These are phyloP conservation scores for Tulasnella sp. DNA, from an alignment of 768 basidiomycete genomes.

Conservation along the genomic window DNA sequence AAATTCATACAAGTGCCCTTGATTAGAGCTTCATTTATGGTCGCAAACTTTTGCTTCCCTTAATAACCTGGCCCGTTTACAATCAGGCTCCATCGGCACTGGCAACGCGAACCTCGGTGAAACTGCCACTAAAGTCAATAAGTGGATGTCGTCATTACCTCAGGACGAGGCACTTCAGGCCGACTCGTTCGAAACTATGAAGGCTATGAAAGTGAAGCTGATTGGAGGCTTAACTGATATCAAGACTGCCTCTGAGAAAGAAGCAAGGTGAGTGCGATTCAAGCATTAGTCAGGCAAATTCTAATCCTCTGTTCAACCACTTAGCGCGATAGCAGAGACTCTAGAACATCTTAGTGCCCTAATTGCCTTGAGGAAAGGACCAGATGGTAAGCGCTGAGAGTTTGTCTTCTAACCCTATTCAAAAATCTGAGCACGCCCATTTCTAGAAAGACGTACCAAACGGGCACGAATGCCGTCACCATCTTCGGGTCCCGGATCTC, in stretches of 20 bases:
- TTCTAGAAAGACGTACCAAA: constrained; percentile 62
- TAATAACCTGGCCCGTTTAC: constrained; percentile 28
- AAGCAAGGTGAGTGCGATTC: constrained; percentile 41
- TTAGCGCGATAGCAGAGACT: constrained; percentile 56
- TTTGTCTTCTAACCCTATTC: background rate
- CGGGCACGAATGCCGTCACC: constrained; percentile 63
- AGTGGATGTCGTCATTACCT: constrained; percentile 37
- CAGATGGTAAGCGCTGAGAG: constrained; percentile 45
- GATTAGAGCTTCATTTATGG: constrained; percentile 67
- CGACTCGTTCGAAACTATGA: constrained; percentile 54
- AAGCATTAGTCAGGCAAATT: constrained; percentile 6
- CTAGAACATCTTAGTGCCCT: constrained; percentile 57
- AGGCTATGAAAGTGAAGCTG: constrained; percentile 49
- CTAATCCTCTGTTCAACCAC: constrained; percentile 5
- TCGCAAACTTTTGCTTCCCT: constrained; percentile 51
- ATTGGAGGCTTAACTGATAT: constrained; percentile 50
- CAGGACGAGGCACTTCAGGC: constrained; percentile 57
- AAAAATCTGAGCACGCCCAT: background rate
- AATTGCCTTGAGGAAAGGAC: constrained; percentile 58
- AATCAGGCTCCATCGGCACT: background rate
- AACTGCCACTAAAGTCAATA: constrained; percentile 58
- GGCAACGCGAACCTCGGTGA: constrained; percentile 36
- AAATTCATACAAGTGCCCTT: too few relatives aligned
- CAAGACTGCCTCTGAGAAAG: constrained; percentile 42
- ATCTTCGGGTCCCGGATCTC: constrained; percentile 39